Percentiles rank a stretch among this genome's conserved stretches.
phyloP scores from a whole-genome alignment of 2,329 filamentous ascomycete genomes.

The Capronia americana region DNA sequence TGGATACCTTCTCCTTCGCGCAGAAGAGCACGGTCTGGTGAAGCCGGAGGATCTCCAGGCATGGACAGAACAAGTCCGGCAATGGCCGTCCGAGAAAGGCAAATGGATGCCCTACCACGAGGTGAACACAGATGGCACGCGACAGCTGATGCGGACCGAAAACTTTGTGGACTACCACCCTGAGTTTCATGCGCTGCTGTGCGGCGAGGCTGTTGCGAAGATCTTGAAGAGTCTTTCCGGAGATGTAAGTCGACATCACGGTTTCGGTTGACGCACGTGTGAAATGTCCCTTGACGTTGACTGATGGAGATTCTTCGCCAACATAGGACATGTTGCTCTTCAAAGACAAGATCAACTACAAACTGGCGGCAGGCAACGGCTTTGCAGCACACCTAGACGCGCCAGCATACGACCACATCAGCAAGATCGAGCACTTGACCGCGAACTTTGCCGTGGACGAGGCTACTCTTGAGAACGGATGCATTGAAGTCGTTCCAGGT shows the following conservation, averaged over 20 bases:
- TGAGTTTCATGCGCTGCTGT: constrained; percentile 41
- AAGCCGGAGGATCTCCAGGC: constrained; percentile 38
- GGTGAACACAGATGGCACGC: constrained; percentile 43
- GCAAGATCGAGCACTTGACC: constrained; percentile 47
- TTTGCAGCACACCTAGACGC: constrained; percentile 47
- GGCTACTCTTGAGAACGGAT: constrained; percentile 44
- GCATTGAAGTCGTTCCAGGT: constrained; percentile 45
- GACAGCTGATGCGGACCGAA: constrained; percentile 46
- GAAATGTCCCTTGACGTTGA: neutral
- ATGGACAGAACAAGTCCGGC: constrained; percentile 42
- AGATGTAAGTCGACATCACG: constrained; percentile 36
- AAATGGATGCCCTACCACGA: constrained; percentile 47
- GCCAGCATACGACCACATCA: constrained; percentile 47
- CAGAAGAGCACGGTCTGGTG: constrained; percentile 42
- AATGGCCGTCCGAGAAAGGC: constrained; percentile 43
- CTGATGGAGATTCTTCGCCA: neutral
- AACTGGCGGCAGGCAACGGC: constrained; percentile 45
- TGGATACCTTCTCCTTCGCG: constrained; percentile 42
- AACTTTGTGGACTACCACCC: constrained; percentile 45
- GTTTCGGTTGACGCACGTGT: neutral
- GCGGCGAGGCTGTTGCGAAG: constrained; percentile 39
- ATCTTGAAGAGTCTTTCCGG: constrained; percentile 43
- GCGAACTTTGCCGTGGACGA: constrained; percentile 46
- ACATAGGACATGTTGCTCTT: constrained; percentile 45
- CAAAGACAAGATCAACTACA: constrained; percentile 50